Percentiles rank a stretch among this genome's conserved stretches.
phyloP scores from a whole-genome alignment of 208 protist species.

The Leishmania braziliensis region DNA sequence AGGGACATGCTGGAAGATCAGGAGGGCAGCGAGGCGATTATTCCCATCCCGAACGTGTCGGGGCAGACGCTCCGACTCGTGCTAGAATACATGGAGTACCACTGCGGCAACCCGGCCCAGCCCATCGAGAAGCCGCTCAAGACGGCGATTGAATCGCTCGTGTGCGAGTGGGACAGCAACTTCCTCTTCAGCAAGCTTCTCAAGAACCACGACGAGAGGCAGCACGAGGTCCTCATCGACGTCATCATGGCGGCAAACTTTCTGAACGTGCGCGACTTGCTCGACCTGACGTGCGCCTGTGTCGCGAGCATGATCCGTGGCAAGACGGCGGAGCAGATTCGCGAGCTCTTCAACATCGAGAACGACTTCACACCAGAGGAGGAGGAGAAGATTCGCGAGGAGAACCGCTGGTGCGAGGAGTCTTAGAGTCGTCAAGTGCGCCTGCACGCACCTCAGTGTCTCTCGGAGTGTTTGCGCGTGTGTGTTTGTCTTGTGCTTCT shows the following conservation, averaged over 20 bases:
- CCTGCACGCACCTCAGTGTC: too few relatives aligned
- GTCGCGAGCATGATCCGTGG: slow-evolving; percentile 94
- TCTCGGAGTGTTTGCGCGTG: too few relatives aligned
- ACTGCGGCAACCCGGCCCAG: slow-evolving; percentile 80
- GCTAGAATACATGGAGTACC: slow-evolving; percentile 95
- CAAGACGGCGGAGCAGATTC: slow-evolving; percentile 95
- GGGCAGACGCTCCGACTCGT: slow-evolving; percentile 87
- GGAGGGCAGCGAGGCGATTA: slow-evolving; percentile 72
- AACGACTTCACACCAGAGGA: slow-evolving; percentile 96
- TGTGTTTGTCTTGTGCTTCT: not conserved
- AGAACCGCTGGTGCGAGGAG: slow-evolving; percentile 90
- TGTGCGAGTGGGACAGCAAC: slow-evolving; percentile 88
- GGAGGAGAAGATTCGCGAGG: slow-evolving; percentile 90
- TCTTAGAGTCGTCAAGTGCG: slow-evolving; percentile 33
- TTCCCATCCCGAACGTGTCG: slow-evolving; percentile 93
- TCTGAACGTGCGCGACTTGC: slow-evolving; percentile 93
- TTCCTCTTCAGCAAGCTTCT: slow-evolving; percentile 85
- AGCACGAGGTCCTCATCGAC: slow-evolving; percentile 92
- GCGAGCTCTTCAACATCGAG: slow-evolving; percentile 94
- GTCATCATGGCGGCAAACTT: slow-evolving; percentile 96
- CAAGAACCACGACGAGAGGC: slow-evolving; percentile 77
- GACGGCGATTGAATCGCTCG: slow-evolving; percentile 83
- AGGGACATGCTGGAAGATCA: slow-evolving; percentile 93
- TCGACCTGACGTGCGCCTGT: slow-evolving; percentile 94
- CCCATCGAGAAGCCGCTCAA: slow-evolving; percentile 89